Conservation (phyloP, 2,329 filamentous ascomycete species). For the Penicillium brasilianum region DNA sequence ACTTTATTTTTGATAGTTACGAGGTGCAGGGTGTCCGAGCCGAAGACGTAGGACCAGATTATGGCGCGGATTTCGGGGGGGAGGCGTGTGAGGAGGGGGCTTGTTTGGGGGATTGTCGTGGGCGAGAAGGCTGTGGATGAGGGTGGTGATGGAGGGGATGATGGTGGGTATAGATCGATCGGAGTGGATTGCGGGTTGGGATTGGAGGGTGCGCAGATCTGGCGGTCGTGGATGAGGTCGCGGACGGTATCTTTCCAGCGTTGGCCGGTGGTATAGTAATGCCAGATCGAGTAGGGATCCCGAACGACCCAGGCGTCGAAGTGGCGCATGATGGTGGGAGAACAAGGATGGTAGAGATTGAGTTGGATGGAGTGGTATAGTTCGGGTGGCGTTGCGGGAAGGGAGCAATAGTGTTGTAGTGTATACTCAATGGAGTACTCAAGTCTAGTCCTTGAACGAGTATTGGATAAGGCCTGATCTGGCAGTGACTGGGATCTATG, state of each 20-base stretch:
- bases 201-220: slow-evolving; percentile 39
- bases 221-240: slow-evolving; percentile 41
- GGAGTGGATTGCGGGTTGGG: neutral
- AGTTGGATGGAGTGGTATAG: slow-evolving; percentile 1
- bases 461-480: neutral
- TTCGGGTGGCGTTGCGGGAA: neutral
- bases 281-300: slow-evolving; percentile 47
- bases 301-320: slow-evolving; percentile 47
- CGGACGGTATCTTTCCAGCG: slow-evolving; percentile 44
- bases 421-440: neutral
- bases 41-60: slow-evolving; percentile 46
- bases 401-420: neutral
- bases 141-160: slow-evolving; percentile 7
- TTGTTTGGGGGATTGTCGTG: slow-evolving; percentile 26
- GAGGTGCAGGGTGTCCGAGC: slow-evolving; percentile 41
- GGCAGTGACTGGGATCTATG: no score
- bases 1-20: slow-evolving; percentile 44
- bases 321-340: slow-evolving; percentile 38
- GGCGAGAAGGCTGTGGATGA: neutral
- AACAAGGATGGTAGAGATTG: neutral
- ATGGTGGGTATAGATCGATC: neutral
- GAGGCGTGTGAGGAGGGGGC: slow-evolving; percentile 34
- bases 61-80: slow-evolving; percentile 46
- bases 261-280: slow-evolving; percentile 44
- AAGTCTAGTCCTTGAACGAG: no score